Conservation (phyloP, 495 filamentous ascomycete genomes). For the Cryomyces minteri region DNA sequence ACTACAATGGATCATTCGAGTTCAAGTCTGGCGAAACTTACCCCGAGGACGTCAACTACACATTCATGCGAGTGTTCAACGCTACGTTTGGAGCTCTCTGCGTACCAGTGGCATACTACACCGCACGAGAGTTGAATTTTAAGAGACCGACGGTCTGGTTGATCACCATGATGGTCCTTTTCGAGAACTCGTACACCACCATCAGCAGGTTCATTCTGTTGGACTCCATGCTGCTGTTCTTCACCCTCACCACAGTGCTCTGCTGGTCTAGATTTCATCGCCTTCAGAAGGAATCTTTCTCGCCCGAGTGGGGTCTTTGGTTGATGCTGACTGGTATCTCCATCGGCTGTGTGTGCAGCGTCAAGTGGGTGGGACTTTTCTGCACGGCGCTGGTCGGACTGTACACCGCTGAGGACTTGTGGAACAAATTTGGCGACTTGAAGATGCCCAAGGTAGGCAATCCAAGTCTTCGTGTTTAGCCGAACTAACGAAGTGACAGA, state of each 20-base stretch:
- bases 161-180: conserved; percentile 89
- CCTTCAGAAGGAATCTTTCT: conserved; percentile 66
- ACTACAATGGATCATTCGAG: conserved; percentile 98
- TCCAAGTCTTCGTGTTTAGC: too few relatives aligned
- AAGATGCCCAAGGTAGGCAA: conserved; percentile 64
- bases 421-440: conserved; percentile 92
- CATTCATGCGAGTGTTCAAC: conserved; percentile 97
- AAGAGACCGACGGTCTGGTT: conserved; percentile 79
- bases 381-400: conserved; percentile 85
- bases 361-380: conserved; percentile 95
- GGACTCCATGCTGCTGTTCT: conserved; percentile 95
- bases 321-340: conserved; percentile 78
- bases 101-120: conserved; percentile 88
- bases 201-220: conserved; percentile 96
- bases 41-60: conserved; percentile 85
- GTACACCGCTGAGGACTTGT: conserved; percentile 91
- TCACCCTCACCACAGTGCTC: conserved; percentile 88
- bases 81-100: conserved; percentile 83
- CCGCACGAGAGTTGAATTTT: conserved; percentile 76
- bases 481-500: conserved; percentile 17
- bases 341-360: conserved; percentile 93
- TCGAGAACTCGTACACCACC: conserved; percentile 96
- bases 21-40: conserved; percentile 98
- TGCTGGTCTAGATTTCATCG: conserved; percentile 94
- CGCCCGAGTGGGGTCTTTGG: conserved; percentile 81